These are phyloP conservation scores for Annulohypoxylon nitens DNA, from an alignment of 495 filamentous ascomycete genomes.

Conservation along the genomic window DNA sequence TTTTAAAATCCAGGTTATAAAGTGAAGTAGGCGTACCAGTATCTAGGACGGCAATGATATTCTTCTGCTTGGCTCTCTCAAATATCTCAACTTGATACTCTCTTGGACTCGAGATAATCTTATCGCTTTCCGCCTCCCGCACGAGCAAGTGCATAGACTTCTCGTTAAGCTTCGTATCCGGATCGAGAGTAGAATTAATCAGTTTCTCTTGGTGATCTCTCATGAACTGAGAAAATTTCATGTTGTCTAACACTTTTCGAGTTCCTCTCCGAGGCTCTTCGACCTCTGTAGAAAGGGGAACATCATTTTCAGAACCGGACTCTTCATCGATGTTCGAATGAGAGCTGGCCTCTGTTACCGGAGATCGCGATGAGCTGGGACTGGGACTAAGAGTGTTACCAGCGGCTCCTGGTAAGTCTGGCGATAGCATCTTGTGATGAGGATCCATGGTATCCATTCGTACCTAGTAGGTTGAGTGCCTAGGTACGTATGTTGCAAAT, in stretches of 20 bases:
- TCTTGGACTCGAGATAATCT: conserved; percentile 78
- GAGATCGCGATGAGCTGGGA: not conserved
- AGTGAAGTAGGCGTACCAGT: conserved; percentile 68
- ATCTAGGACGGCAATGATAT: conserved; percentile 95
- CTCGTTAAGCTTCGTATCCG: conserved; percentile 37
- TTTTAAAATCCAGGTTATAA: not conserved
- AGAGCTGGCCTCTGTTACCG: not conserved
- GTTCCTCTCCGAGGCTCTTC: conserved; percentile 45
- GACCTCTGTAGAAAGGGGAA: conserved; percentile 33
- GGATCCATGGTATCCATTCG: not conserved
- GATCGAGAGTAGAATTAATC: conserved; percentile 39
- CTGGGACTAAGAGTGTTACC: not conserved
- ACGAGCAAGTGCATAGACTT: conserved; percentile 45
- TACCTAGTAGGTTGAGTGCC: not conserved
- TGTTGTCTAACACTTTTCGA: conserved; percentile 60
- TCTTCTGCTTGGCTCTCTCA: conserved; percentile 85
- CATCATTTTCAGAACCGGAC: conserved; percentile 44
- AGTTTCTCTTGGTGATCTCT: conserved; percentile 47
- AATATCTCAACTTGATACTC: conserved; percentile 96
- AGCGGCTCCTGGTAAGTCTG: not conserved
- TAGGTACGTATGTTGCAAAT: no score
- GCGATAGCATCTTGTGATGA: conserved; percentile 12
- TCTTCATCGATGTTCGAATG: conserved; percentile 16
- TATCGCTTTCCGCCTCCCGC: conserved; percentile 52
- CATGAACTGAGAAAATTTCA: conserved; percentile 43